These are phyloP conservation scores for Tulasnella sp. DNA, from an alignment of 768 basidiomycete genomes.

Conservation along the genomic window DNA sequence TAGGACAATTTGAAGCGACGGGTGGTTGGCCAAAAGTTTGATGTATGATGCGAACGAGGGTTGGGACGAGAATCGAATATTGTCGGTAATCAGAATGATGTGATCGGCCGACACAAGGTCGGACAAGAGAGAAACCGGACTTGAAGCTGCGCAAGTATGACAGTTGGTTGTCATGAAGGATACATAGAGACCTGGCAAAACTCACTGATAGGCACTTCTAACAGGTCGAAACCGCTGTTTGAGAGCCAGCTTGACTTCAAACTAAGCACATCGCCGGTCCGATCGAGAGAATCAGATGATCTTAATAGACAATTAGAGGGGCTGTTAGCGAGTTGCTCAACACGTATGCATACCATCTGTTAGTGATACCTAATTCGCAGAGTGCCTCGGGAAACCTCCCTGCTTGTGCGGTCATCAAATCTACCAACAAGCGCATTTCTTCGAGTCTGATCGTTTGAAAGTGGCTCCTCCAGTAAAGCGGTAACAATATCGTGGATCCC, in stretches of 20 bases:
- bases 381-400: neutral
- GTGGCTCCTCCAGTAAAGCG: constrained; percentile 25
- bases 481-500: constrained; percentile 21
- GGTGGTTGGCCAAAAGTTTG: constrained; percentile 6
- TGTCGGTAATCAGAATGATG: constrained; percentile 25
- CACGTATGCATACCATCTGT: neutral
- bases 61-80: constrained; percentile 22
- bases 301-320: neutral
- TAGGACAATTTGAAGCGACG: neutral
- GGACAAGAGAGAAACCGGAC: neutral
- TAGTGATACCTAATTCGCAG: neutral
- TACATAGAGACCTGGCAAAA: neutral
- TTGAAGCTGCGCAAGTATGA: neutral
- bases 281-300: neutral
- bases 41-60: neutral
- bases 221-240: neutral
- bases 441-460: constrained; percentile 22
- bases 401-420: constrained; percentile 4
- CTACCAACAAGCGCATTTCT: constrained; percentile 22
- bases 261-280: neutral
- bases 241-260: constrained; percentile 8
- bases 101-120: constrained; percentile 18
- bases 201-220: constrained; percentile 11
- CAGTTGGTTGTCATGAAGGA: neutral
- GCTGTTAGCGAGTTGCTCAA: neutral